A percentile compares a stretch with the other conserved stretches of the same genome.
Evolutionary conservation across 192 early-diverging fungal genomes (phyloP).

Genomic region (Coemansia sp.): DNA sequence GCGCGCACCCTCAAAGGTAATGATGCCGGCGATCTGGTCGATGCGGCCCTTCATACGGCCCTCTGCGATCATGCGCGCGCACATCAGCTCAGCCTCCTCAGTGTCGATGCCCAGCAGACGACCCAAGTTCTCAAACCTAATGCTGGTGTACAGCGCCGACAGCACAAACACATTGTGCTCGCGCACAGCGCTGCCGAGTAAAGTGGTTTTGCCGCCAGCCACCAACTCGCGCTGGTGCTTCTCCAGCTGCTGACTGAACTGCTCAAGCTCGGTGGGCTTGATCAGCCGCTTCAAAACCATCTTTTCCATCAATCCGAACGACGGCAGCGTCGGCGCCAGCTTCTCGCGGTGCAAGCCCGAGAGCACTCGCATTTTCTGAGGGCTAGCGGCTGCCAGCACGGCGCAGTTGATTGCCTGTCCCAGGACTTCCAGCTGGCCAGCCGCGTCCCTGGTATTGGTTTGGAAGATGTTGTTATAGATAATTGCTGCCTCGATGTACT

Average conservation of each 20-base stretch:
- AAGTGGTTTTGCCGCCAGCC: slow-evolving; percentile 68
- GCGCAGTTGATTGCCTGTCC: slow-evolving; percentile 86
- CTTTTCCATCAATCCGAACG: slow-evolving; percentile 84
- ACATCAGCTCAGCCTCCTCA: slow-evolving; percentile 83
- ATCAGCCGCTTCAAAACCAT: slow-evolving; percentile 92
- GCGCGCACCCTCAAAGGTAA: slow-evolving; percentile 76
- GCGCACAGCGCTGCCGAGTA: slow-evolving; percentile 88
- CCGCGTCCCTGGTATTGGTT: slow-evolving; percentile 58
- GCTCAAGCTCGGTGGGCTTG: slow-evolving; percentile 71
- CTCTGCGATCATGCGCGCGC: slow-evolving; percentile 88
- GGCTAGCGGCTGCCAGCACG: slow-evolving; percentile 87
- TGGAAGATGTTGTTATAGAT: slow-evolving; percentile 87
- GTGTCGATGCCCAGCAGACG: slow-evolving; percentile 69
- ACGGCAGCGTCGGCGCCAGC: slow-evolving; percentile 72
- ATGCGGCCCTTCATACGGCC: slow-evolving; percentile 84
- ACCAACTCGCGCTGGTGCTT: slow-evolving; percentile 77
- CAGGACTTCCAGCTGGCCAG: slow-evolving; percentile 60
- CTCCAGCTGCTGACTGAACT: slow-evolving; percentile 71
- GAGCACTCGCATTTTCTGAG: slow-evolving; percentile 80
- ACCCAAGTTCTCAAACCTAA: slow-evolving; percentile 84
- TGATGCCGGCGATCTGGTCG: slow-evolving; percentile 85
- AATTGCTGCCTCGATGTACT: slow-evolving; percentile 80
- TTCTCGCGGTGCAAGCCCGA: slow-evolving; percentile 92
- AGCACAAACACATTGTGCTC: slow-evolving; percentile 92
- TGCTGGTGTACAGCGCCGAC: slow-evolving; percentile 90